A percentile compares a stretch with the other conserved stretches of the same genome.
Evolutionary conservation across 345 rosid genomes (phyloP).

Genomic region (Salix exigua): DNA sequence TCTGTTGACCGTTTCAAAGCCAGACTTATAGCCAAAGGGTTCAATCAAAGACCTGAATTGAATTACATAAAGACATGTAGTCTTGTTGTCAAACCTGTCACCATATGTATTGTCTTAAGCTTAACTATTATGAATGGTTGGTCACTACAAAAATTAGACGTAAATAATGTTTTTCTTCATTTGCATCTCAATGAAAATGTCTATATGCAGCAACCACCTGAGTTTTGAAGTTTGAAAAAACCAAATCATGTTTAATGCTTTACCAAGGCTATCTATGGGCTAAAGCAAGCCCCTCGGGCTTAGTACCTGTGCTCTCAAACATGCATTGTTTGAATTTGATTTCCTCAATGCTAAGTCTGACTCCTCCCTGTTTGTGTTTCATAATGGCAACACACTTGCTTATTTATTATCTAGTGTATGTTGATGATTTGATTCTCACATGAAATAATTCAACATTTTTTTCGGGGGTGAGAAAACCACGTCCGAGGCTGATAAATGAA

Average conservation of each 20-base stretch:
- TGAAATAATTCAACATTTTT: too few relatives aligned
- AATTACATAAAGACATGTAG: not conserved
- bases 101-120: accelerated
- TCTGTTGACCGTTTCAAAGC: accelerated
- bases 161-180: not conserved
- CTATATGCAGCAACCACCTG: not conserved
- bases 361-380: too few relatives aligned
- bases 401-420: not conserved
- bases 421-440: not conserved
- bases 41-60: not conserved
- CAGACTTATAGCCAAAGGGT: not conserved
- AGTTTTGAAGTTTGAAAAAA: not conserved
- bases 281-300: not conserved
- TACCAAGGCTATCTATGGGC: not conserved
- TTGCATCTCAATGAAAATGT: not conserved
- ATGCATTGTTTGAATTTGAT: accelerated
- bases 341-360: too few relatives aligned
- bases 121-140: not conserved
- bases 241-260: too few relatives aligned
- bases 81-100: not conserved
- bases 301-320: not conserved
- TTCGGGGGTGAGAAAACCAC: too few relatives aligned
- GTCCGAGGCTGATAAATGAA: too few relatives aligned
- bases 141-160: accelerated
- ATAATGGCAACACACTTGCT: not conserved